Base-by-base conservation (phyloP, 768 basidiomycete species). In the Macrocybe gigantea region DNA sequence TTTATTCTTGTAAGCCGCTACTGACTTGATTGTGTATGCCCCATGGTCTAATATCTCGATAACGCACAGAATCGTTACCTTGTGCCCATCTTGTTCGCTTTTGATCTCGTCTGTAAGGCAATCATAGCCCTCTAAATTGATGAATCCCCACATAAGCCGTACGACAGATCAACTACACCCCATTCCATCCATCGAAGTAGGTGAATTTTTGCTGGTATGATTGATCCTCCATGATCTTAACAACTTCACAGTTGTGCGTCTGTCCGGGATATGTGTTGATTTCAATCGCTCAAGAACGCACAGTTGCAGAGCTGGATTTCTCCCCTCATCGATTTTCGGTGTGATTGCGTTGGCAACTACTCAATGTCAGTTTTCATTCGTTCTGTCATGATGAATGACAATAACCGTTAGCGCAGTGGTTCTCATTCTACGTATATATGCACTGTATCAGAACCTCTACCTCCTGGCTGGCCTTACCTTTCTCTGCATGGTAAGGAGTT, bases 351-450 rank as follows among this genome's bases (percentile, higher is more conserved):
- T 40, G 9, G 39, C 14, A 8, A 40, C 39, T 9, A 40, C 30
- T 40, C 39, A 40, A 40, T 14, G 39, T 40, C 7, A 40, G 14
- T 9, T 9, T 9, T 15, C 39, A 5, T 9, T 29, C 14, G 14
- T 40, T 40, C 30, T 40, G 9, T 35, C 33, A 29, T 40, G 8
- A 29, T n/a, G n/a, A n/a, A 15, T n/a, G 39, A 29, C 39, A 15
- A n/a, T 15, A 7, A 15, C n/a, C 14, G 39, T 40, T 33, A 35
- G 36, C n/a, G 6, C 15, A 63, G 61, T 49, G 37, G 54, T 61
- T 12, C 54, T 63, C 38, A 51, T 63, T 33, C 56, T 61, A 51
- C 49, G 61, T n/a, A 63, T 60, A 7, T 52, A 63, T 47, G 61
- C 61, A 2, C 41, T 63, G 33, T 63, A 60, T 49, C 58, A 57